Conservation (phyloP, 176 grass and related monocot species). For the Puccinellia tenuiflora region DNA sequence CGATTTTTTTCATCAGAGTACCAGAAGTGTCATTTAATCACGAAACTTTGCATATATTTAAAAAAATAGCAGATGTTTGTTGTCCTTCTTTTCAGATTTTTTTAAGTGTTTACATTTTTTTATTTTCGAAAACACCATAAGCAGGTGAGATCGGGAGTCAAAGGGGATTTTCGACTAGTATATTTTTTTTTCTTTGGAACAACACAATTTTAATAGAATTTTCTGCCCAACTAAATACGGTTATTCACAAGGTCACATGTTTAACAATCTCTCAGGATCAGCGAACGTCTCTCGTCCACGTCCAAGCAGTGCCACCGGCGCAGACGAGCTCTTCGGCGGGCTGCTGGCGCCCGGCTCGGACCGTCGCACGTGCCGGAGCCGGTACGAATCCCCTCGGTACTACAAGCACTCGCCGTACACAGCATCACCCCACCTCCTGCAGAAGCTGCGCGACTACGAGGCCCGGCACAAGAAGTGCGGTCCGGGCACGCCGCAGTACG, state of each 20-base stretch:
- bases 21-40: too few relatives aligned
- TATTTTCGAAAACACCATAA: too few relatives aligned
- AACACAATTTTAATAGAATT: too few relatives aligned
- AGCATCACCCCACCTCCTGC: constrained; percentile 32
- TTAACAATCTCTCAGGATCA: neutral
- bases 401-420: constrained; percentile 20
- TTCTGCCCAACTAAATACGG: too few relatives aligned
- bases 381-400: constrained; percentile 21
- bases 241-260: neutral
- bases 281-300: neutral
- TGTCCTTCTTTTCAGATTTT: too few relatives aligned
- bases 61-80: too few relatives aligned
- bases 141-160: too few relatives aligned
- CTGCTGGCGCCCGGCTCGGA: constrained; percentile 14
- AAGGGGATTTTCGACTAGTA: too few relatives aligned
- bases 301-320: neutral
- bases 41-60: too few relatives aligned
- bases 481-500: constrained; percentile 42
- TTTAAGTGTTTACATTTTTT: too few relatives aligned
- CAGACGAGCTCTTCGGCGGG: constrained; percentile 40
- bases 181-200: too few relatives aligned
- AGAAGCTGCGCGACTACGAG: constrained; percentile 51
- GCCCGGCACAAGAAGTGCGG: constrained; percentile 44
- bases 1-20: too few relatives aligned
- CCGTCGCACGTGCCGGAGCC: constrained; percentile 37